These are phyloP conservation scores for Trichoderma brevicompactum DNA, from an alignment of 2,329 filamentous ascomycete genomes.

Conservation along the genomic window DNA sequence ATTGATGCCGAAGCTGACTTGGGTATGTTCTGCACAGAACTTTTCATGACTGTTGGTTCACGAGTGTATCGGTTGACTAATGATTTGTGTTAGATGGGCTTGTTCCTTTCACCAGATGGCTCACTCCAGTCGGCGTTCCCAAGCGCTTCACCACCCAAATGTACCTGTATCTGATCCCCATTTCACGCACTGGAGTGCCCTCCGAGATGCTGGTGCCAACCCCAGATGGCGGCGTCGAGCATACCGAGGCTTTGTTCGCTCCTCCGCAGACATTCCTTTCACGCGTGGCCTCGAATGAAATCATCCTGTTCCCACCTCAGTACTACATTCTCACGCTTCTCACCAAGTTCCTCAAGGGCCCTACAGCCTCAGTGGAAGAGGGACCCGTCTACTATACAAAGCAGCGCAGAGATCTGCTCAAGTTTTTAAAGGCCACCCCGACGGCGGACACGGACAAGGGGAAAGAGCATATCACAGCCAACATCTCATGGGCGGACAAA, in stretches of 20 bases:
- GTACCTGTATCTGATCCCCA: conserved; percentile 89
- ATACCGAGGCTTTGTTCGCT: conserved; percentile 79
- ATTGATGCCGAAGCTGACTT: conserved; percentile 67
- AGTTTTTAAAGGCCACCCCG: conserved; percentile 54
- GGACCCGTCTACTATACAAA: conserved; percentile 45
- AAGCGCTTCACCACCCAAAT: conserved; percentile 93
- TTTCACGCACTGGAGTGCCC: conserved; percentile 44
- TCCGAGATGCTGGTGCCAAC: conserved; percentile 65
- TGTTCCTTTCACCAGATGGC: conserved; percentile 87
- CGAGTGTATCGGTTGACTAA: not conserved
- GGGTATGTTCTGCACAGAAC: conserved; percentile 50
- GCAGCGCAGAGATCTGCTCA: conserved; percentile 58
- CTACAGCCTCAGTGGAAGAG: conserved; percentile 35
- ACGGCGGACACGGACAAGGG: conserved; percentile 49
- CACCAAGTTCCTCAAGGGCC: conserved; percentile 53
- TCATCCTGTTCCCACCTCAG: conserved; percentile 91
- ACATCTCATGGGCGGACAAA: conserved; percentile 62
- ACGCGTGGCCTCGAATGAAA: conserved; percentile 63
- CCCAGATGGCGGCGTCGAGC: conserved; percentile 69
- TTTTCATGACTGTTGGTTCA: not conserved
- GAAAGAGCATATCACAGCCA: conserved; percentile 47
- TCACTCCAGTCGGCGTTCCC: conserved; percentile 74
- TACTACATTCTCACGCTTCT: conserved; percentile 71
- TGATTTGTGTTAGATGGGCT: conserved; percentile 56
- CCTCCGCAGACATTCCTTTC: conserved; percentile 70